Conservation (phyloP, 306 rosid species). For the Trichosanthes truncata region DNA sequence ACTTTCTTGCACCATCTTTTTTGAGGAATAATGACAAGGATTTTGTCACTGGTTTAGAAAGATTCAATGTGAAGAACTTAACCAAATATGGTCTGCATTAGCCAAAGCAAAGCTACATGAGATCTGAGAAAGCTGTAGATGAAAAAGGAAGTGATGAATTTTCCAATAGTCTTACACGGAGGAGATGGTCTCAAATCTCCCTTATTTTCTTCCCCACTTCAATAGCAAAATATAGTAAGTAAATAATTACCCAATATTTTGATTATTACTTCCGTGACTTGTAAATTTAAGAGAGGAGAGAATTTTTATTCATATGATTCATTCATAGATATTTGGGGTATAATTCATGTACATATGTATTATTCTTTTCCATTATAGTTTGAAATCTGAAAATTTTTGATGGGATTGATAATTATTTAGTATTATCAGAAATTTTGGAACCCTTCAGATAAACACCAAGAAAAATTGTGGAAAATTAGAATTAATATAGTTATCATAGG, state of each 20-base stretch:
- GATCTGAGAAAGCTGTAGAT: conserved; percentile 12
- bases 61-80: neutral
- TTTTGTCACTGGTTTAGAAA: conserved; percentile 10
- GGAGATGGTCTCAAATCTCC: conserved; percentile 12
- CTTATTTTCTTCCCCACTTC: conserved; percentile 4
- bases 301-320: conserved; percentile 7
- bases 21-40: conserved; percentile 6
- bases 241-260: conserved; percentile 9
- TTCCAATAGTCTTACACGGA: conserved; percentile 3
- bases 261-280: neutral
- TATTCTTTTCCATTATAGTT: conserved; percentile 7
- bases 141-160: conserved; percentile 6
- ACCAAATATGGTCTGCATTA: conserved; percentile 2
- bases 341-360: conserved; percentile 8
- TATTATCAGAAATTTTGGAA: neutral
- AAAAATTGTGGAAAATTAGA: neutral
- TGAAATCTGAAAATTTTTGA: neutral
- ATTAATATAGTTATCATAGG: neutral
- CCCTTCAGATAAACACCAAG: neutral
- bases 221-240: conserved; percentile 5
- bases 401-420: neutral
- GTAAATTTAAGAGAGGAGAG: conserved; percentile 11
- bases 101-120: conserved; percentile 2
- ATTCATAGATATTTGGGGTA: conserved; percentile 5
- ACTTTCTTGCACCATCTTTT: neutral